Evolutionary conservation across 176 grass and related monocot genomes (phyloP), one percentile per base, ranked within the genome.

Genomic region (Areca catechu): DNA sequence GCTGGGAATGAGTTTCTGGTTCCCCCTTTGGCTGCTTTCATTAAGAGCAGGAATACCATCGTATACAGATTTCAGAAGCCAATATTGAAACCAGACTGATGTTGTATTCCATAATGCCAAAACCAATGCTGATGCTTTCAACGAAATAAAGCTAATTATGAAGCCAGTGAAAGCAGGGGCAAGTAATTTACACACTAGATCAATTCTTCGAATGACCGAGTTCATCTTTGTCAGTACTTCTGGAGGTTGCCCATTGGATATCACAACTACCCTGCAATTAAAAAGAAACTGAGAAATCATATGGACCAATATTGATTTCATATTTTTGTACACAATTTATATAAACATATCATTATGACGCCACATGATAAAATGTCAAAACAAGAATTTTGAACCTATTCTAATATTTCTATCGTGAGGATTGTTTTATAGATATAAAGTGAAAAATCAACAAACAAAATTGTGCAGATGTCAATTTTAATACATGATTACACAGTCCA

Each of bases 121-220:
- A 16, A 75, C 67, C 15, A 69, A 55, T 20, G 92, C 92, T 1
- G 86, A 97, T 19, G 92, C 86, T 64, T 78, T 50, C 28, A 83
- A 69, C 4, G 92, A 90, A 20, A 85, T 72, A 62, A 90, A 97
- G 69, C 86, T 97, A 68, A 97, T 88, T 28, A 97, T 61, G 34
- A 97, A 74, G 58, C 92, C 86, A 27, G 71, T 76, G 34, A 97
- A 68, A 24, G 85, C 92, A 1, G 92, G 92, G 20, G 83, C 92
- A 60, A 97, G 59, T 53, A 97, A 75, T 72, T 97, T 97, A 76
- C 92, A 91, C 59, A 72, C 69, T 57, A 97, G 77, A 64, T 97
- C 92, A 58, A 90, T 97, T 60, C 86, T 80, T 80, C 86, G 80
- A 58, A 97, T 74, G 20, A 97, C 77, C 17, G 92, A 90, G 71